These are phyloP conservation scores for Breynia disticha DNA, from an alignment of 441 rosid species.

Conservation along the genomic window DNA sequence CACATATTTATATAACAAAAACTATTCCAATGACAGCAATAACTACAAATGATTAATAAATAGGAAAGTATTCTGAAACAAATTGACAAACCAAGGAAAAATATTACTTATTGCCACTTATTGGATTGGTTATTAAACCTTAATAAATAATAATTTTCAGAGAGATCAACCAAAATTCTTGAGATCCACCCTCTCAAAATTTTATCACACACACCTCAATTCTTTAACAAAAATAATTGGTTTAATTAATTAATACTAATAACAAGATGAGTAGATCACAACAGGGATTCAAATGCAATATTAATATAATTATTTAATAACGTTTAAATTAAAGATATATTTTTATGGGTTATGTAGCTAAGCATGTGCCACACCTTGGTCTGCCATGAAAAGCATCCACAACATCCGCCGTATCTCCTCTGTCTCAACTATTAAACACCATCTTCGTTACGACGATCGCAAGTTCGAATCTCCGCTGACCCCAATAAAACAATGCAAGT, in stretches of 20 bases:
- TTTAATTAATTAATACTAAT: slow-evolving; percentile 5
- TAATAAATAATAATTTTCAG: no score
- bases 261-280: background rate
- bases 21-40: background rate
- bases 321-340: background rate
- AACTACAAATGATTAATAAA: background rate
- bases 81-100: background rate
- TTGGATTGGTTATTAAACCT: background rate
- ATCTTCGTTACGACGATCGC: background rate
- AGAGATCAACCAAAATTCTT: slow-evolving; percentile 5
- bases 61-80: slow-evolving; percentile 2
- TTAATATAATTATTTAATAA: background rate
- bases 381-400: slow-evolving; percentile 25
- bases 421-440: slow-evolving; percentile 20
- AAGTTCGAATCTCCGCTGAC: slow-evolving; percentile 8
- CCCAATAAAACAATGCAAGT: background rate
- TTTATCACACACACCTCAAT: slow-evolving; percentile 1
- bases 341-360: background rate
- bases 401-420: slow-evolving; percentile 47
- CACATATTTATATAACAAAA: background rate
- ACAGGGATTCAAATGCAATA: background rate
- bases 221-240: slow-evolving; percentile 8
- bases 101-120: background rate
- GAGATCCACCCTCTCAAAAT: slow-evolving; percentile 29
- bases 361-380: slow-evolving; percentile 33